A percentile compares a stretch with the other conserved stretches of the same genome.
These are phyloP conservation scores for Piloderma croceum DNA, from an alignment of 768 basidiomycete species.

Conservation along the genomic window DNA sequence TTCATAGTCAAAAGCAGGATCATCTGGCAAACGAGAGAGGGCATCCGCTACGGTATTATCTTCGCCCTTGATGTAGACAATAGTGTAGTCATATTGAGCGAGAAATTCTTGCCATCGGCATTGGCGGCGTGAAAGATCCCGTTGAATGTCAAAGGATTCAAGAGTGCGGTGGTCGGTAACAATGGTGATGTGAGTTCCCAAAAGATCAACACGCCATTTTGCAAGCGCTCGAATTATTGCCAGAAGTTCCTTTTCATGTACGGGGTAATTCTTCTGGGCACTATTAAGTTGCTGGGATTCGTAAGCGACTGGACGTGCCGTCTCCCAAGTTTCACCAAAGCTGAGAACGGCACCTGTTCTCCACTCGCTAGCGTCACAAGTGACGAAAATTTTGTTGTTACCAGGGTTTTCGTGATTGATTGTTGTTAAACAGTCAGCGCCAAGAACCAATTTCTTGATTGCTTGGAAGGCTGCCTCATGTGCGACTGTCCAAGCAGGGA, in stretches of 20 bases:
- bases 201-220: slow-evolving; percentile 22
- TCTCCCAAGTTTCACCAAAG: slow-evolving; percentile 25
- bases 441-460: slow-evolving; percentile 25
- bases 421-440: too few relatives aligned
- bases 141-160: slow-evolving; percentile 27
- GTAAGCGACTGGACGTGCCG: slow-evolving; percentile 28
- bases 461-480: slow-evolving; percentile 32
- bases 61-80: slow-evolving; percentile 33
- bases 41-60: slow-evolving; percentile 38
- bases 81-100: slow-evolving; percentile 28
- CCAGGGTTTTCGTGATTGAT: slow-evolving; percentile 28
- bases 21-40: slow-evolving; percentile 29
- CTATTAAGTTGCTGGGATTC: slow-evolving; percentile 24
- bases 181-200: slow-evolving; percentile 34
- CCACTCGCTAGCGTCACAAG: slow-evolving; percentile 26
- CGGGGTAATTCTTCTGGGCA: slow-evolving; percentile 26
- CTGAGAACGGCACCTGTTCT: slow-evolving; percentile 27
- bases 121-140: slow-evolving; percentile 28
- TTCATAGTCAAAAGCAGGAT: too few relatives aligned
- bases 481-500: slow-evolving; percentile 20
- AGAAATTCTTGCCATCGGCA: slow-evolving; percentile 36
- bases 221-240: slow-evolving; percentile 28
- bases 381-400: slow-evolving; percentile 29
- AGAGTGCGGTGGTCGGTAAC: too few relatives aligned
- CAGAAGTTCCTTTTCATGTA: too few relatives aligned